Evolutionary conservation across 306 rosid genomes (phyloP), one percentile per base, ranked within the genome.

Genomic region (Corylus avellana): DNA sequence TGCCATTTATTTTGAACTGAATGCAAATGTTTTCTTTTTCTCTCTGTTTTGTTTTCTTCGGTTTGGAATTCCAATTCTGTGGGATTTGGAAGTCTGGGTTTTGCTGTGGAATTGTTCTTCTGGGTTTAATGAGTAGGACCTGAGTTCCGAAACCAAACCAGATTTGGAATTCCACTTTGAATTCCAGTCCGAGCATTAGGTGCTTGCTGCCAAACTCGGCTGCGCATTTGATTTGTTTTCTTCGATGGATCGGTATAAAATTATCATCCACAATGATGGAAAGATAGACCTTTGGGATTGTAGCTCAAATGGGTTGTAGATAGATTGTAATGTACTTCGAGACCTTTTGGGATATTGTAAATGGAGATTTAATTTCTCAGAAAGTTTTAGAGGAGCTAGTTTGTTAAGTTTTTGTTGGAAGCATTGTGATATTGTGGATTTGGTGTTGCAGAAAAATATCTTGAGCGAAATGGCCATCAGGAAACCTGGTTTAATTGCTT

Each of bases 401-500:
- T 56, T 56, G 58, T 58, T 11, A 14, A 12, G 50, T 62, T 5
- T 27, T 63, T 63, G 42, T 39, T 50, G 16, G 11, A 54, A n/a
- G 37, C 77, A 59, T 72, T 75, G 74, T 81, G 69, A 48, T 51
- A 3, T 75, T 75, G 29, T 62, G 69, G 32, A 69, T 51, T 72
- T 79, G 80, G 37, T 75, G 8, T 72, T 49, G 61, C 42, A 82
- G 77, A 29, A 62, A 46, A 62, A 10, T 12, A 25, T 50, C 29
- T 4, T 5, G 10, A 37, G 63, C 75, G 76, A n/a, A 50, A 84
- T 95, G 98, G 94, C 93, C 77, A 80, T 79, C 54, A 58, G 77
- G 80, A 90, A 79, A 80, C 92, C 92, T 56, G 97, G 98, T 69
- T 78, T 95, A 53, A 85, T 95, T 89, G 98, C 98, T 76, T 85